phyloP scores from a whole-genome alignment of 208 protist genomes.

The Naegleria gruberi region DNA sequence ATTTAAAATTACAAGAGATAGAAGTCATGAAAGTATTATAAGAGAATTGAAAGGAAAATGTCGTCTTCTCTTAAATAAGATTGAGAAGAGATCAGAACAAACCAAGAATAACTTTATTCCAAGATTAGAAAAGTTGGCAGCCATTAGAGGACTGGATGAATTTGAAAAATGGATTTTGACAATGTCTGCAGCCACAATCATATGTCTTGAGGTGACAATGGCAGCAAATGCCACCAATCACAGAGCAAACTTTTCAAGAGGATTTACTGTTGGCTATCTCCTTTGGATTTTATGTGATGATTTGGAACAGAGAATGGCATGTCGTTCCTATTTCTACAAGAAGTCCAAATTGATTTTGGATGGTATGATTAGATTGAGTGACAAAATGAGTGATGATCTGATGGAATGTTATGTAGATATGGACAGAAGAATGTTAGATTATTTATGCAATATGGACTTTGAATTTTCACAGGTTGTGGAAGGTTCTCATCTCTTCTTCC shows the following conservation, averaged over 20 bases:
- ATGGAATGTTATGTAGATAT: conserved; percentile 79
- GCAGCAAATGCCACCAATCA: conserved; percentile 71
- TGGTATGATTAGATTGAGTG: conserved; percentile 55
- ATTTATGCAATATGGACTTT: conserved; percentile 69
- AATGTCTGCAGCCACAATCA: conserved; percentile 65
- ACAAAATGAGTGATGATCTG: conserved; percentile 57
- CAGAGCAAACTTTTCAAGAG: conserved; percentile 55
- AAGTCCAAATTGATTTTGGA: conserved; percentile 59
- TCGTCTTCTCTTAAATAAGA: conserved; percentile 53
- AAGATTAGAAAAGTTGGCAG: conserved; percentile 66
- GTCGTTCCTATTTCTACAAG: conserved; percentile 72
- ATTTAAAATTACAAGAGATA: conserved; percentile 38
- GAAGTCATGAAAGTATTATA: conserved; percentile 64
- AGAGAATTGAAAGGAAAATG: conserved; percentile 68
- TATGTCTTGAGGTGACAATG: conserved; percentile 74
- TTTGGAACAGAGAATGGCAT: conserved; percentile 64
- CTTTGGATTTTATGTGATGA: conserved; percentile 73
- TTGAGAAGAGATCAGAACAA: conserved; percentile 54
- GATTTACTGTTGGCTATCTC: conserved; percentile 73
- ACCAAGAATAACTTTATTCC: conserved; percentile 54
- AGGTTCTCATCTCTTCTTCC: conserved; percentile 66
- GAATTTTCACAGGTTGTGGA: conserved; percentile 76
- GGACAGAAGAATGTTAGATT: conserved; percentile 79
- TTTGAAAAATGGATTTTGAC: conserved; percentile 76
- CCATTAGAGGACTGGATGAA: conserved; percentile 58